A percentile compares a stretch with the other conserved stretches of the same genome.
phyloP scores from a whole-genome alignment of 2,329 filamentous ascomycete genomes.

The Thermothelomyces thermophilus region DNA sequence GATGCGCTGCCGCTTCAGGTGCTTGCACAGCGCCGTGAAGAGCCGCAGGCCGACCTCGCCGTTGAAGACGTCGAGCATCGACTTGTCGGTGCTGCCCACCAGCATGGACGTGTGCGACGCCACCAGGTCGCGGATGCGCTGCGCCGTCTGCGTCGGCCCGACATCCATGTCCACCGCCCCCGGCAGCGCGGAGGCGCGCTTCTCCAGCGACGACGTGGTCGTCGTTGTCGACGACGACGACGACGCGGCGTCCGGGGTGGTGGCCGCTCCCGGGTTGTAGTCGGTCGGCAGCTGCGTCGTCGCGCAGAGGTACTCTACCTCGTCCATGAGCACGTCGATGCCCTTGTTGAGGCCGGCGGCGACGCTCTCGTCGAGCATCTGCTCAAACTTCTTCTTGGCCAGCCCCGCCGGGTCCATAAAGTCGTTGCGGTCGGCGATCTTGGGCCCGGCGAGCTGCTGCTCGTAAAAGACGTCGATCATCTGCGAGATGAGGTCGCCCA shows the following conservation, averaged over 20 bases:
- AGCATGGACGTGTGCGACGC: constrained; percentile 88
- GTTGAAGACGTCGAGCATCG: constrained; percentile 97
- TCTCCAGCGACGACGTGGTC: constrained; percentile 6
- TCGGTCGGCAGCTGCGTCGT: constrained; percentile 81
- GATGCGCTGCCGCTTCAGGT: constrained; percentile 91
- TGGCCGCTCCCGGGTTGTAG: constrained; percentile 62
- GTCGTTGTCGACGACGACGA: neutral
- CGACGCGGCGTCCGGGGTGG: constrained; percentile 1
- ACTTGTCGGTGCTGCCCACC: constrained; percentile 91
- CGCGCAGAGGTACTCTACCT: constrained; percentile 91
- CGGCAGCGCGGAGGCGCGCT: constrained; percentile 6
- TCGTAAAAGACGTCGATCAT: constrained; percentile 99
- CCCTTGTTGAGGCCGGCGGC: constrained; percentile 94
- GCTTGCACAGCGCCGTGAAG: constrained; percentile 90
- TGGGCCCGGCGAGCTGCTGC: constrained; percentile 78
- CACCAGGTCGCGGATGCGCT: constrained; percentile 75
- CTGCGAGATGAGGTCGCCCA: constrained; percentile 94
- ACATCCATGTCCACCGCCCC: constrained; percentile 40
- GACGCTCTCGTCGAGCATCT: constrained; percentile 95
- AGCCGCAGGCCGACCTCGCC: constrained; percentile 91
- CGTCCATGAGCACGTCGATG: constrained; percentile 96
- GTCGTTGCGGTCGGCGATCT: constrained; percentile 85
- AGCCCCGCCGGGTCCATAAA: constrained; percentile 87
- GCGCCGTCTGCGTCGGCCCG: constrained; percentile 73
- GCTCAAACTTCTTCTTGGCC: constrained; percentile 97